Percentiles rank a stretch among this genome's conserved stretches.
These are phyloP conservation scores for Kwoniella mangroviensis DNA, from an alignment of 768 basidiomycete genomes.

Conservation along the genomic window DNA sequence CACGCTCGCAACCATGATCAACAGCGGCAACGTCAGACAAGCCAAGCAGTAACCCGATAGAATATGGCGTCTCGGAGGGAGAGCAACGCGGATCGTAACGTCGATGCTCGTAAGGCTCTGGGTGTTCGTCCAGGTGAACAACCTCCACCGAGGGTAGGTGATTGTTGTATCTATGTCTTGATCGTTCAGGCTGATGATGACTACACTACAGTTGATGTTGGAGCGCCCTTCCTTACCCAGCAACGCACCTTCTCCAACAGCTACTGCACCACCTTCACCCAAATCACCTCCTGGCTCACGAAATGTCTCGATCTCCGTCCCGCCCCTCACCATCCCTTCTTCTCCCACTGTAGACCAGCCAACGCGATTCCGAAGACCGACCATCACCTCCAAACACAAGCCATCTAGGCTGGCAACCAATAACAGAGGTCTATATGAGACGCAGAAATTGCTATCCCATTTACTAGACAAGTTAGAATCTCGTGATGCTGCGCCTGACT, in stretches of 20 bases:
- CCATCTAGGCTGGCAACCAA: conserved; percentile 7
- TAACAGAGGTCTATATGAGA: conserved; percentile 62
- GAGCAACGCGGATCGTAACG: conserved; percentile 5
- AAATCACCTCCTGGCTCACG: conserved; percentile 15
- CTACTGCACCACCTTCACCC: conserved; percentile 14
- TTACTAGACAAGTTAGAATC: conserved; percentile 68
- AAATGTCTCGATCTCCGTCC: conserved; percentile 22
- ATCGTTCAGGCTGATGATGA: neutral
- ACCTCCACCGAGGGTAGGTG: conserved; percentile 30
- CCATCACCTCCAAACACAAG: conserved; percentile 26
- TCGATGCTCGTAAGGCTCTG: conserved; percentile 27
- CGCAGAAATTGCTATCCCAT: conserved; percentile 71
- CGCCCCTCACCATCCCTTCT: conserved; percentile 4
- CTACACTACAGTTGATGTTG: conserved; percentile 1
- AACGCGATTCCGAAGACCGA: conserved; percentile 36
- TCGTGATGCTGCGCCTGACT: conserved; percentile 57
- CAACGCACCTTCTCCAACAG: conserved; percentile 12
- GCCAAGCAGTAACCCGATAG: neutral
- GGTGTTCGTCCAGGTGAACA: conserved; percentile 27
- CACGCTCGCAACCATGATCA: neutral
- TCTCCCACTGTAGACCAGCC: conserved; percentile 29
- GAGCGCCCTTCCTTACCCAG: neutral
- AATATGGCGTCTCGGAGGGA: conserved; percentile 12
- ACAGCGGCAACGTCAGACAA: neutral
- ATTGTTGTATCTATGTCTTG: neutral